Percentiles rank a stretch among this genome's conserved stretches.
These are phyloP conservation scores for Sclerotinia glacialis DNA, from an alignment of 2,329 filamentous ascomycete species.

Conservation along the genomic window DNA sequence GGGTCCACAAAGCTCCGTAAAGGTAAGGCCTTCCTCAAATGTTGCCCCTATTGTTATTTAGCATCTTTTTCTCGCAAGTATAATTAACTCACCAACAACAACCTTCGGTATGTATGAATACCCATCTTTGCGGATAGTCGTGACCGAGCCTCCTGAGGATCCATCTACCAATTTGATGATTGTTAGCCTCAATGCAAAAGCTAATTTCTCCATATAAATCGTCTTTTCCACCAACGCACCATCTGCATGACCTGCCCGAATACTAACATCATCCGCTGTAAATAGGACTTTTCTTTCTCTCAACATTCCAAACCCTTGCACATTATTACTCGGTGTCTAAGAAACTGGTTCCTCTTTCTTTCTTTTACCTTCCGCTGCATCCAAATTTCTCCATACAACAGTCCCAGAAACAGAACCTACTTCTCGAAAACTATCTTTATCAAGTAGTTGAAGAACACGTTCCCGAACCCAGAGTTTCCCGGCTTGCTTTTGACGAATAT, in stretches of 20 bases:
- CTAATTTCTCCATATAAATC: slow-evolving; percentile 60
- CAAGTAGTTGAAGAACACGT: slow-evolving; percentile 56
- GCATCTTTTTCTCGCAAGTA: background rate
- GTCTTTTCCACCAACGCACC: slow-evolving; percentile 57
- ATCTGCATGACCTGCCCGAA: slow-evolving; percentile 63
- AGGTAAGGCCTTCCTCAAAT: slow-evolving; percentile 59
- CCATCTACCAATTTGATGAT: slow-evolving; percentile 65
- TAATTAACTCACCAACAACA: slow-evolving; percentile 44
- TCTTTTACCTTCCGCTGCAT: slow-evolving; percentile 39
- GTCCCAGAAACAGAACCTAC: slow-evolving; percentile 59
- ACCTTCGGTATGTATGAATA: slow-evolving; percentile 62
- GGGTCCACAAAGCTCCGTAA: slow-evolving; percentile 59
- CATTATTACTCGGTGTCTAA: slow-evolving; percentile 60
- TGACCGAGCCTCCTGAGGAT: slow-evolving; percentile 60
- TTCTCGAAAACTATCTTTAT: slow-evolving; percentile 54
- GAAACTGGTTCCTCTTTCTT: slow-evolving; percentile 48
- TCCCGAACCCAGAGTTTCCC: slow-evolving; percentile 66
- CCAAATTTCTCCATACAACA: slow-evolving; percentile 51
- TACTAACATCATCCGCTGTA: slow-evolving; percentile 62
- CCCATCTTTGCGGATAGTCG: slow-evolving; percentile 53
- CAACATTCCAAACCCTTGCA: slow-evolving; percentile 56
- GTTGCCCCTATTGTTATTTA: slow-evolving; percentile 46
- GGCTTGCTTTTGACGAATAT: slow-evolving; percentile 59
- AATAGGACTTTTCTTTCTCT: slow-evolving; percentile 55
- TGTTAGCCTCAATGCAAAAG: slow-evolving; percentile 54